These are phyloP conservation scores for Fusarium guadeloupense DNA, from an alignment of 2,329 filamentous ascomycete species.

Conservation along the genomic window DNA sequence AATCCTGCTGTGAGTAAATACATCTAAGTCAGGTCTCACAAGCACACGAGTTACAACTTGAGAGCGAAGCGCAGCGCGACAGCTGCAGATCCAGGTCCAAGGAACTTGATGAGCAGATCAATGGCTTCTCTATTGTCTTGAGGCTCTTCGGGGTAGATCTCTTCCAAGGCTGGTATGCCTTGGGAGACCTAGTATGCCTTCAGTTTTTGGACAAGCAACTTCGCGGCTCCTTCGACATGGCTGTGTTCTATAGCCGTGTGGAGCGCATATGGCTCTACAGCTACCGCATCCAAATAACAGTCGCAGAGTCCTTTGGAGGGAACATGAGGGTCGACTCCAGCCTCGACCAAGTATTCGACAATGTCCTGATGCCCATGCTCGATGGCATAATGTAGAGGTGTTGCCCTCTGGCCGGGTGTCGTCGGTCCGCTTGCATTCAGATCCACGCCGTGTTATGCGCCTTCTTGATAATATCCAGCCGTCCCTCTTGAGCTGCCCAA, in stretches of 20 bases:
- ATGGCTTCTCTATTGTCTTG: neutral
- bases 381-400: conserved; percentile 17
- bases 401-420: neutral
- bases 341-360: conserved; percentile 19
- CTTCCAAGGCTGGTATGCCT: neutral
- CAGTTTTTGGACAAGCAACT: conserved; percentile 9
- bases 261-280: conserved; percentile 4
- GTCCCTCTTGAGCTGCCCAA: conserved; percentile 8
- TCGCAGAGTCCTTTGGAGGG: conserved; percentile 4
- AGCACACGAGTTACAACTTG: conserved; percentile 8
- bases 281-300: neutral
- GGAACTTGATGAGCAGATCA: conserved; percentile 1
- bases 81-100: neutral
- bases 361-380: conserved; percentile 14
- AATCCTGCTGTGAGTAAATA: neutral
- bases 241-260: conserved; percentile 13
- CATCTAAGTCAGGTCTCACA: conserved; percentile 6
- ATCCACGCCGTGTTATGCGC: conserved; percentile 8
- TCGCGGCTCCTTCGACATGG: neutral
- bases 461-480: conserved; percentile 9
- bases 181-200: conserved; percentile 12
- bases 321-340: conserved; percentile 7
- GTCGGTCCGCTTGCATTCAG: conserved; percentile 6
- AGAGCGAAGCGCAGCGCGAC: conserved; percentile 4
- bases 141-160: neutral